Base-by-base conservation (phyloP, 345 rosid genomes). In the Eucalyptus globulus region DNA sequence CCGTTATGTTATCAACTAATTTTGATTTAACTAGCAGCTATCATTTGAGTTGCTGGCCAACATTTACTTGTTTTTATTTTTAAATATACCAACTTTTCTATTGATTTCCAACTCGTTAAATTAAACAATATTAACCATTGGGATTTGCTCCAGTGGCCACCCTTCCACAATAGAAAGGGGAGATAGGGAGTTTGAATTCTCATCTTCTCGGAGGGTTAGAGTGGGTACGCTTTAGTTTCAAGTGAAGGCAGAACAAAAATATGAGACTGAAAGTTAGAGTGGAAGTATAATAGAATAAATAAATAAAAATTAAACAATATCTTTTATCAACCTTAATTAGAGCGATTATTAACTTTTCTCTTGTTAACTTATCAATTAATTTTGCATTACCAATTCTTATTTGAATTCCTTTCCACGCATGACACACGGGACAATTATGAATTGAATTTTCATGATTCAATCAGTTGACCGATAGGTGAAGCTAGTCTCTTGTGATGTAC, bases 241-340 rank as follows among this genome's bases (percentile, higher is more conserved):
- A 50, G 1, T 50, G 53, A 1, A 50, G 17, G 0, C 8, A 6
- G 1, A 3, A 0, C 8, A 15, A 50, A 50, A 50, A 2, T 15
- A 1, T 15, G 8, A 50, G 8, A 50, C 1, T 15, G 3, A 50
- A 2, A 50, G 19, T 50, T 50, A 50, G 53, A 50, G 19, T 15
- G 7, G 3, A 19, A 50, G 53, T 50, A 50, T 1, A 50, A 3
- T 50, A 50, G 3, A 50, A 50, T 15, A 50, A 50, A 5, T 12
- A 50, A 50, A 27, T 15, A 15, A 50, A 27, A 14, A 29, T 62
- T 62, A 62, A 29, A 31, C 34, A 29, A 62, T 56, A 14, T 29
- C 72, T 62, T 29, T 14, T 62, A 62, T 62, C 72, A n/a, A 29
- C 34, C 34, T 62, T 62, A 62, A 62, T 62, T 29, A 62, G 34